Conservation (phyloP, 495 filamentous ascomycete species). For the Tuber brumale region DNA sequence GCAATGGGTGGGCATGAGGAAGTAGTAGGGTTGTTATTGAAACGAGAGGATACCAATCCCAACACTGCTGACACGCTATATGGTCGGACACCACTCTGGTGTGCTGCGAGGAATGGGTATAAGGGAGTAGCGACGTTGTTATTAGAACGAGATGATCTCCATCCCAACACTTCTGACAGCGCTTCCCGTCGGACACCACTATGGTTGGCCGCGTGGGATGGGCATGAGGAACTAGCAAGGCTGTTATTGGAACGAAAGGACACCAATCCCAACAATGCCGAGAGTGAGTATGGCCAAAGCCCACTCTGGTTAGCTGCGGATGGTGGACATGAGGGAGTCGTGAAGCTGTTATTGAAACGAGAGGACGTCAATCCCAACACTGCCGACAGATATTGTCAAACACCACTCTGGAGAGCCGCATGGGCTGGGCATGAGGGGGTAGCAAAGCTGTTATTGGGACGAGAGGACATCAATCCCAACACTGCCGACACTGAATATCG, state of each 20-base stretch:
- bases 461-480: no score
- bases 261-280: constrained; percentile 10
- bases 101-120: constrained; percentile 38
- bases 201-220: constrained; percentile 35
- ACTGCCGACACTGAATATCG: no score
- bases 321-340: no score
- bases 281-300: background rate
- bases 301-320: no score
- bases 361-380: no score
- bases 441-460: no score
- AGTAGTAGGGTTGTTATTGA: background rate
- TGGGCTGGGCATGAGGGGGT: no score
- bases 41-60: background rate
- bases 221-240: constrained; percentile 38
- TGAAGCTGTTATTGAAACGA: no score
- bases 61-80: constrained; percentile 16
- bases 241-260: constrained; percentile 23
- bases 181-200: constrained; percentile 31
- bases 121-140: constrained; percentile 37
- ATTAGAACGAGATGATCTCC: constrained; percentile 7
- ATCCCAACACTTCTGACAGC: constrained; percentile 7
- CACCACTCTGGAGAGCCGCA: no score
- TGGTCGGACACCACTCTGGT: constrained; percentile 33
- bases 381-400: no score
- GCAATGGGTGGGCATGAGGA: background rate